phyloP scores from a whole-genome alignment of 1,284 basidiomycete species.

The Schizophyllum amplum region DNA sequence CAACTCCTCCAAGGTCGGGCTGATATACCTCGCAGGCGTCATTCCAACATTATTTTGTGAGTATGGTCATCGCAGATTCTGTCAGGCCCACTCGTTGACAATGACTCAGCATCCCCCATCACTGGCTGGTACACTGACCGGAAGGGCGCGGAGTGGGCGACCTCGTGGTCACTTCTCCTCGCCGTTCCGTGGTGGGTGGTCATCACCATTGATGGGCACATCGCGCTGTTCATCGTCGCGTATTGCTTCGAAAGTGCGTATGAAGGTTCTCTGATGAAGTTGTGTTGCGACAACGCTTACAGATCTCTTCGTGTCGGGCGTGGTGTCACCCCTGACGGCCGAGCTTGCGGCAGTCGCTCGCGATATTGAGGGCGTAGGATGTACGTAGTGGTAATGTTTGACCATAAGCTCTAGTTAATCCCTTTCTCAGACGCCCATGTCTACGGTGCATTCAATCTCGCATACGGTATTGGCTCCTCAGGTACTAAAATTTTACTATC shows the following conservation, averaged over 20 bases:
- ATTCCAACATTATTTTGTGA: slow-evolving; percentile 60
- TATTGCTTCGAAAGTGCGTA: slow-evolving; percentile 51
- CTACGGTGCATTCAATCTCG: slow-evolving; percentile 61
- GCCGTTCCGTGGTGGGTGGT: slow-evolving; percentile 62
- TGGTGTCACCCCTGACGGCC: slow-evolving; percentile 51
- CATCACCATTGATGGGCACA: slow-evolving; percentile 39
- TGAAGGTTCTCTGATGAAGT: neutral
- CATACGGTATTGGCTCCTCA: slow-evolving; percentile 39
- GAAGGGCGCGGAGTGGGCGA: slow-evolving; percentile 53
- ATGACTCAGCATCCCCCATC: slow-evolving; percentile 40
- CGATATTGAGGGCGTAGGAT: slow-evolving; percentile 53
- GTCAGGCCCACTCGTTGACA: slow-evolving; percentile 3
- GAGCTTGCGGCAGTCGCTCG: slow-evolving; percentile 56
- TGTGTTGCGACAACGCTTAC: neutral
- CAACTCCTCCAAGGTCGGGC: slow-evolving; percentile 52
- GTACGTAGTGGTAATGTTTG: slow-evolving; percentile 30
- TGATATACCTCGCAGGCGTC: slow-evolving; percentile 66
- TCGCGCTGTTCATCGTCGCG: slow-evolving; percentile 54
- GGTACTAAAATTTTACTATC: slow-evolving; percentile 1
- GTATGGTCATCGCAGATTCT: slow-evolving; percentile 11
- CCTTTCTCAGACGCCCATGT: slow-evolving; percentile 48
- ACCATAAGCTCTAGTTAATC: slow-evolving; percentile 6
- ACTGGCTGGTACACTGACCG: slow-evolving; percentile 57
- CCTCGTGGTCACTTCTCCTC: slow-evolving; percentile 39
- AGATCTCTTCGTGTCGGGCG: slow-evolving; percentile 55